Percentiles rank a stretch among this genome's conserved stretches.
Evolutionary conservation across 1,139 yeast genomes (phyloP).

Genomic region (Diutina rugosa): DNA sequence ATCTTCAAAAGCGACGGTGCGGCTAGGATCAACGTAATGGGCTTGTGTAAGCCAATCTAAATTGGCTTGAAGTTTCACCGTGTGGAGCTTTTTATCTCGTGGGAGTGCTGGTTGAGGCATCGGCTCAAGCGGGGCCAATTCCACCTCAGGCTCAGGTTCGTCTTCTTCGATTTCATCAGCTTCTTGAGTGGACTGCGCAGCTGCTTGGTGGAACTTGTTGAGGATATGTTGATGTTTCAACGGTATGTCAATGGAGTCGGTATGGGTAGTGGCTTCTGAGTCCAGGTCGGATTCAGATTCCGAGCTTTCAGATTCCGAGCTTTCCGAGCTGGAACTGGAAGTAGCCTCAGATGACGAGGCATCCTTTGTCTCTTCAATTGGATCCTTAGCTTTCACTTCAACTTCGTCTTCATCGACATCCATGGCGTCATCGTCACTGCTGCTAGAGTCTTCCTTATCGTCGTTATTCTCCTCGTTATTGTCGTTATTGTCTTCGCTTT

Average conservation of each 20-base stretch:
- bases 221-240: neutral
- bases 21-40: constrained; percentile 33
- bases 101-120: constrained; percentile 74
- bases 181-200: neutral
- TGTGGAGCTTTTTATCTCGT: constrained; percentile 28
- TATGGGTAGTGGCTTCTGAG: neutral
- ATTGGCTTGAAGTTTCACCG: constrained; percentile 26
- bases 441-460: too few relatives aligned
- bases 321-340: neutral
- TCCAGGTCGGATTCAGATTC: neutral
- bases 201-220: neutral
- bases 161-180: neutral
- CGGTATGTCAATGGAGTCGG: neutral
- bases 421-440: neutral
- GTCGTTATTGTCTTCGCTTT: neutral
- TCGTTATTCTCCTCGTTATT: neutral
- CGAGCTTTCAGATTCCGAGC: neutral
- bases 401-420: constrained; percentile 3
- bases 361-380: too few relatives aligned
- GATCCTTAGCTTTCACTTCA: neutral
- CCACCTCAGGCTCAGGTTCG: neutral
- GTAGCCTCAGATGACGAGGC: too few relatives aligned
- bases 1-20: constrained; percentile 26
- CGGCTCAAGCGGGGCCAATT: constrained; percentile 35
- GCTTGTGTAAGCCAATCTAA: constrained; percentile 64